These are phyloP conservation scores for Microdochium paspali DNA, from an alignment of 2,329 filamentous ascomycete genomes.

Conservation along the genomic window DNA sequence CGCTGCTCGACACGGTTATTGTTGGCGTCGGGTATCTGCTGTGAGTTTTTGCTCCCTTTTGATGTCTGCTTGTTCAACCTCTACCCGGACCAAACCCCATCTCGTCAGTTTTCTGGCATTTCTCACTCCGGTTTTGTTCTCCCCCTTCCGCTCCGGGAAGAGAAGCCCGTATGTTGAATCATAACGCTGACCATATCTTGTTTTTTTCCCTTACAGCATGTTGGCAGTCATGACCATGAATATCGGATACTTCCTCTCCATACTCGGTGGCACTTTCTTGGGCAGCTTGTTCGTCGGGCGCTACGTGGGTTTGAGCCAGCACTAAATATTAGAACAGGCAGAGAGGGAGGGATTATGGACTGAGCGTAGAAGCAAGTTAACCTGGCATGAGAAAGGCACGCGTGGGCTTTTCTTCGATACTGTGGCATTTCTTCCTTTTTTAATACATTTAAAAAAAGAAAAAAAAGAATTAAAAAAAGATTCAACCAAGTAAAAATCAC, in stretches of 20 bases:
- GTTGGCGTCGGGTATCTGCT: conserved; percentile 76
- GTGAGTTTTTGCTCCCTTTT: conserved; percentile 43
- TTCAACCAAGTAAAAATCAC: no score
- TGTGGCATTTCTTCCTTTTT: no score
- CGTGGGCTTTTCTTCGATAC: no score
- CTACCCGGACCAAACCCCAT: neutral
- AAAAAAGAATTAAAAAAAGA: no score
- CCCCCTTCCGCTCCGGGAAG: neutral
- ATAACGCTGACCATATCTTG: conserved; percentile 1
- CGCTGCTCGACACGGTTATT: conserved; percentile 59
- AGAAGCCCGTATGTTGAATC: neutral
- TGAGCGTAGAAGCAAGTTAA: no score
- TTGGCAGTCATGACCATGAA: conserved; percentile 83
- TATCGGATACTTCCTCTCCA: conserved; percentile 67
- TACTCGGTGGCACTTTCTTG: conserved; percentile 69
- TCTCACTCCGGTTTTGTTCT: neutral
- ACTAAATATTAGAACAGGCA: conserved; percentile 20
- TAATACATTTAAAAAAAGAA: no score
- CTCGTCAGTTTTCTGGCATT: neutral
- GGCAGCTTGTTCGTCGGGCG: conserved; percentile 75
- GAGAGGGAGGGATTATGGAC: no score
- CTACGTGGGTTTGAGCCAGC: conserved; percentile 43
- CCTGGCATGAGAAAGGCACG: no score
- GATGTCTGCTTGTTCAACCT: no score
- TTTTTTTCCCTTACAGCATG: conserved; percentile 53